Percentiles rank a stretch among this genome's conserved stretches.
These are phyloP conservation scores for Rhinocladiella similis DNA, from an alignment of 2,329 filamentous ascomycete species.

Conservation along the genomic window DNA sequence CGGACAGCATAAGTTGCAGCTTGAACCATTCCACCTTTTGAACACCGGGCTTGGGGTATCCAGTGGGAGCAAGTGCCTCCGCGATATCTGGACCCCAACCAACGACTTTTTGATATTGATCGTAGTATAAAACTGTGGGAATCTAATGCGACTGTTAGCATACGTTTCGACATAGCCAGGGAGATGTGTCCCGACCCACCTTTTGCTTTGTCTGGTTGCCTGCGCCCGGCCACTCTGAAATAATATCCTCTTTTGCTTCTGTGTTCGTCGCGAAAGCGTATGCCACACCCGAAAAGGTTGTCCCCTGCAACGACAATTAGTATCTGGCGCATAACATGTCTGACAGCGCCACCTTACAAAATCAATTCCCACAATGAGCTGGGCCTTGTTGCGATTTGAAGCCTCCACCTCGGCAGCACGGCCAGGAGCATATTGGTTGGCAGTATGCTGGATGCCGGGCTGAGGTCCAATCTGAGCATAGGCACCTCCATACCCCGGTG, in stretches of 20 bases:
- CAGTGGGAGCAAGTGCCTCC: constrained; percentile 91
- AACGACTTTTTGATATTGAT: constrained; percentile 99
- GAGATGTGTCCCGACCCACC: constrained; percentile 50
- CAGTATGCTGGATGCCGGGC: constrained; percentile 31
- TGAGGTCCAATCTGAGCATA: constrained; percentile 29
- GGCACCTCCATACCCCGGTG: constrained; percentile 46
- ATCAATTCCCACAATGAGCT: constrained; percentile 97
- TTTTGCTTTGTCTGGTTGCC: constrained; percentile 99
- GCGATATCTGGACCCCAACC: constrained; percentile 98
- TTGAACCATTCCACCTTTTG: constrained; percentile 99
- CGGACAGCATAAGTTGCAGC: constrained; percentile 96
- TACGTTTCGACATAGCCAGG: neutral
- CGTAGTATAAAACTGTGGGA: constrained; percentile 98
- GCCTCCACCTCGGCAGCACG: constrained; percentile 73
- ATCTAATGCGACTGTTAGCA: constrained; percentile 61
- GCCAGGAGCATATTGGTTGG: constrained; percentile 33
- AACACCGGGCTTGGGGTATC: constrained; percentile 95
- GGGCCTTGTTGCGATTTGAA: constrained; percentile 85
- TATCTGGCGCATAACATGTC: neutral
- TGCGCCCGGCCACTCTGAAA: constrained; percentile 97
- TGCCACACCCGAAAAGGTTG: constrained; percentile 95
- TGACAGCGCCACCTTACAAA: constrained; percentile 65
- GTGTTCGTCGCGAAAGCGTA: constrained; percentile 94
- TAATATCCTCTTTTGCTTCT: constrained; percentile 97
- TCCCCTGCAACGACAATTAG: constrained; percentile 62